These are phyloP conservation scores for Acacia confusa DNA, from an alignment of 306 rosid genomes.

Conservation along the genomic window DNA sequence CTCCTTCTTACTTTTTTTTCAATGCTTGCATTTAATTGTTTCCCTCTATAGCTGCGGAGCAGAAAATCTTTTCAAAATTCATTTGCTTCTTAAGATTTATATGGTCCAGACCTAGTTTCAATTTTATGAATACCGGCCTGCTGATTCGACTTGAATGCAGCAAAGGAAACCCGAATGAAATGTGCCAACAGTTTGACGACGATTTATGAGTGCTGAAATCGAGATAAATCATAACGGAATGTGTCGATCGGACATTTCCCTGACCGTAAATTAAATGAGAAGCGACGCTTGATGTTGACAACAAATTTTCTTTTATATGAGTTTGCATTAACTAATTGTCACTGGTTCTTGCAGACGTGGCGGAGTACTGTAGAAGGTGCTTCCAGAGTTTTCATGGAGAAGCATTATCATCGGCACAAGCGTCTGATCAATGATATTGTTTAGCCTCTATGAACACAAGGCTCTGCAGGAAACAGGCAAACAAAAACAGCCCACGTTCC, in stretches of 20 bases:
- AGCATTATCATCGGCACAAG: slow-evolving; percentile 80
- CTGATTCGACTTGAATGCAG: not conserved
- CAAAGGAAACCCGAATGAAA: not conserved
- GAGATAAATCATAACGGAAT: not conserved
- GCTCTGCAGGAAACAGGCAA: not conserved
- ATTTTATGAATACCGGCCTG: not conserved
- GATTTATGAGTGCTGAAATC: not conserved
- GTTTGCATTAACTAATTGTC: not conserved
- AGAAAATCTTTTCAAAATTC: not conserved
- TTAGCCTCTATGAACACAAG: slow-evolving; percentile 31
- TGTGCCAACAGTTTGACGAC: not conserved
- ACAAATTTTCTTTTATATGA: not conserved
- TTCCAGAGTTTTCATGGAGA: slow-evolving; percentile 80
- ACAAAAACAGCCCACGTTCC: not conserved
- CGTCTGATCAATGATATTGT: slow-evolving; percentile 82
- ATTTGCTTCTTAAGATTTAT: not conserved
- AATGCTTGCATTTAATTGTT: not conserved
- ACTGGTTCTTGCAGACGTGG: slow-evolving; percentile 69
- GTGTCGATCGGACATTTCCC: not conserved
- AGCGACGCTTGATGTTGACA: not conserved
- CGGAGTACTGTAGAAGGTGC: slow-evolving; percentile 81
- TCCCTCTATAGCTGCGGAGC: not conserved
- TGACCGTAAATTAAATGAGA: not conserved
- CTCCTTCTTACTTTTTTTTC: not conserved
- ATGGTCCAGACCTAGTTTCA: not conserved